phyloP scores from a whole-genome alignment of 2,329 filamentous ascomycete species.

The Clonostachys byssicola region DNA sequence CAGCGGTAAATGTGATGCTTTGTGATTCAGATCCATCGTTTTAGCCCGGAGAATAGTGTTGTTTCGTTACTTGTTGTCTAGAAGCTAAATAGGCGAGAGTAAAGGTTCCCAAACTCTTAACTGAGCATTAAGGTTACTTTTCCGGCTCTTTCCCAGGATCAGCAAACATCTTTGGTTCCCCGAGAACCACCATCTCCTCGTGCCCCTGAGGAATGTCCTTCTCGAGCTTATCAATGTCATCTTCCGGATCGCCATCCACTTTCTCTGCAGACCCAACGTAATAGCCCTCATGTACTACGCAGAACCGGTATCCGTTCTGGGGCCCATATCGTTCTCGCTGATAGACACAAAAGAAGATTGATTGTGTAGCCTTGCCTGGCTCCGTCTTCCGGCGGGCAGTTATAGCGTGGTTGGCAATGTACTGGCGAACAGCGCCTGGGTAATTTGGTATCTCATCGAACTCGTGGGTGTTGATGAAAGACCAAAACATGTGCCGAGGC shows the following conservation, averaged over 20 bases:
- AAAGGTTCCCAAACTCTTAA: no score
- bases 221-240: background rate
- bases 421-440: background rate
- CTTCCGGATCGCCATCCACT: background rate
- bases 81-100: no score
- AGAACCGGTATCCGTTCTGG: background rate
- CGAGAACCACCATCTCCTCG: background rate
- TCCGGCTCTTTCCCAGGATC: no score
- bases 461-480: background rate
- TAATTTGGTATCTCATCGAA: background rate
- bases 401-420: background rate
- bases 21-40: no score
- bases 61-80: no score
- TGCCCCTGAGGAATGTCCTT: background rate
- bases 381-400: background rate
- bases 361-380: background rate
- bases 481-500: no score
- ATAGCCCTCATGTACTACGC: background rate
- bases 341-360: background rate
- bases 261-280: background rate
- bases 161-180: background rate
- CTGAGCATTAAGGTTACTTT: no score
- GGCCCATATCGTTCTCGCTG: background rate
- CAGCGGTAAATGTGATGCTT: no score
- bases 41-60: no score